Percentiles rank a stretch among this genome's conserved stretches.
phyloP scores from a whole-genome alignment of 1,284 basidiomycete genomes.

The Garcileccinum viscosum region DNA sequence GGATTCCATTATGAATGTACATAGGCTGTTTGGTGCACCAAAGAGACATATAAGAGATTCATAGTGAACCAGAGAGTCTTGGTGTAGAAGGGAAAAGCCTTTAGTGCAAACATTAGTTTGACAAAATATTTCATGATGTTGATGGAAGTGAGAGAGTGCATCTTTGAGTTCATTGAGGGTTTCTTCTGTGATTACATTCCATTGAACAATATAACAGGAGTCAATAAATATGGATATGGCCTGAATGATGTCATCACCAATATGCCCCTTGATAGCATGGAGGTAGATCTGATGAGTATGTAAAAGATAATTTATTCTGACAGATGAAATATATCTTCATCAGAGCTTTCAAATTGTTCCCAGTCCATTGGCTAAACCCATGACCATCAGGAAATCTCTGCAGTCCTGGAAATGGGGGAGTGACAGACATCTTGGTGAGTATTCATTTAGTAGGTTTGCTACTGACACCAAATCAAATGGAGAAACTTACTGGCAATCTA shows the following conservation, averaged over 20 bases:
- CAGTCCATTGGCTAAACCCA: conserved; percentile 17
- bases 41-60: neutral
- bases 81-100: neutral
- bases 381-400: conserved; percentile 8
- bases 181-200: neutral
- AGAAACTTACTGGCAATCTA: neutral
- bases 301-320: neutral
- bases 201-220: conserved; percentile 14
- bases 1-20: neutral
- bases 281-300: conserved; percentile 6
- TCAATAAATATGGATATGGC: conserved; percentile 14
- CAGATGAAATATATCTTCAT: conserved; percentile 14
- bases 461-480: neutral
- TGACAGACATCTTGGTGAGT: conserved; percentile 4
- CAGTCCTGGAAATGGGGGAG: conserved; percentile 9
- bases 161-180: neutral
- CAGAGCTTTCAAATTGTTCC: conserved; percentile 19
- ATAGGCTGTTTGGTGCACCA: neutral
- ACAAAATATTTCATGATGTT: neutral
- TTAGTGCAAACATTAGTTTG: neutral
- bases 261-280: neutral
- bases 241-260: conserved; percentile 5
- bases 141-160: neutral
- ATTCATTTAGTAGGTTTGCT: neutral
- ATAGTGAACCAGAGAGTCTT: neutral